Conservation (phyloP, 2,329 filamentous ascomycete species). For the Stachybotrys elegans region DNA sequence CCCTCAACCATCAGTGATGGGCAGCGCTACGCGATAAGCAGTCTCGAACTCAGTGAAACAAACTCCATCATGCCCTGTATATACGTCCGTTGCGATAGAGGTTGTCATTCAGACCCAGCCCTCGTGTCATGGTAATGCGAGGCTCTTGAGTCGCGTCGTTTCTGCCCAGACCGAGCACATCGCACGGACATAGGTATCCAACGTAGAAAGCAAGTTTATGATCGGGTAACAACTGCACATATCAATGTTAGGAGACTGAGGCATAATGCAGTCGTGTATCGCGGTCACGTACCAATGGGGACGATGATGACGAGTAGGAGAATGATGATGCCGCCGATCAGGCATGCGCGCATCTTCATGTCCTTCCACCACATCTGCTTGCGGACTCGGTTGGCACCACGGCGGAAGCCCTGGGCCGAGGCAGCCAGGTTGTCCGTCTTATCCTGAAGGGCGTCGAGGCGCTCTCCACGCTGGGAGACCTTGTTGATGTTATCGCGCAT, state of each 20-base stretch:
- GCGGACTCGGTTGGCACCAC: conserved; percentile 91
- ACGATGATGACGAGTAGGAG: conserved; percentile 92
- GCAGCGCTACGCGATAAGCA: too few species aligned
- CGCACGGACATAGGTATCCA: conserved; percentile 18
- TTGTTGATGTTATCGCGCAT: conserved; percentile 99
- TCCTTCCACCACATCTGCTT: conserved; percentile 99
- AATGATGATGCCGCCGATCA: conserved; percentile 86
- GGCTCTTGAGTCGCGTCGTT: conserved; percentile 10
- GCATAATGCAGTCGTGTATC: too few species aligned
- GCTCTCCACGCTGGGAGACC: conserved; percentile 86
- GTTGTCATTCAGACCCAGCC: conserved; percentile 20
- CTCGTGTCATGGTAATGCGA: conserved; percentile 17
- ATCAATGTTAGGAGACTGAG: too few species aligned
- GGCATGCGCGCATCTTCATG: conserved; percentile 99
- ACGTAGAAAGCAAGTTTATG: conserved; percentile 16
- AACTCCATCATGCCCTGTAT: conserved; percentile 31
- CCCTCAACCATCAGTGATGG: too few species aligned
- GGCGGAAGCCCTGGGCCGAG: conserved; percentile 91
- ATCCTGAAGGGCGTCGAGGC: conserved; percentile 81
- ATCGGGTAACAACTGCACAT: conserved; percentile 28
- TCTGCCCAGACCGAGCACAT: not conserved
- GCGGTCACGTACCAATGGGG: conserved; percentile 74
- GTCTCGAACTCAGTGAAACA: too few species aligned
- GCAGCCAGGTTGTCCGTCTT: conserved; percentile 92
- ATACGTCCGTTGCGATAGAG: conserved; percentile 22